Percentiles rank a stretch among this genome's conserved stretches.
These are phyloP conservation scores for Gillenia trifoliata DNA, from an alignment of 306 rosid species.

Conservation along the genomic window DNA sequence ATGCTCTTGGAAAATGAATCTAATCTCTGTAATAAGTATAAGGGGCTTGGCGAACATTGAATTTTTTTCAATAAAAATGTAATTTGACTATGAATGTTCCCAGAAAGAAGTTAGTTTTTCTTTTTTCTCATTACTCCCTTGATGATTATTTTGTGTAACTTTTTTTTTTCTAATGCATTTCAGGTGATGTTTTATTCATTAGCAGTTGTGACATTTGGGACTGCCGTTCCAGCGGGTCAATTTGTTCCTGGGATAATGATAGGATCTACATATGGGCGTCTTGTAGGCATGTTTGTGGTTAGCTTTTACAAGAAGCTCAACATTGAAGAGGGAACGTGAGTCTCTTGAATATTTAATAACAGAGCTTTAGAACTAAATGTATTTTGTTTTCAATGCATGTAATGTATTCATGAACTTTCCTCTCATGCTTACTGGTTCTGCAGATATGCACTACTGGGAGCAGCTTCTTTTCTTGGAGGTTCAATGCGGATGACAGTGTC, in stretches of 20 bases:
- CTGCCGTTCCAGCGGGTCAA: conserved; percentile 96
- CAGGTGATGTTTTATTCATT: conserved; percentile 93
- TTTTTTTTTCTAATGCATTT: conserved; percentile 26
- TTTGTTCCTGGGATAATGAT: conserved; percentile 98
- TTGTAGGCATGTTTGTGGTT: conserved; percentile 92
- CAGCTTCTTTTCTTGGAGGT: conserved; percentile 98
- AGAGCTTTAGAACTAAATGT: not conserved
- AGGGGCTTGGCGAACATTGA: not conserved
- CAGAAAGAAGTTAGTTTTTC: no score
- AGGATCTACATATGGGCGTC: conserved; percentile 96
- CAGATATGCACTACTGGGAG: conserved; percentile 97
- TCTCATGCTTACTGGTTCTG: conserved; percentile 28
- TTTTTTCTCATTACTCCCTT: not conserved
- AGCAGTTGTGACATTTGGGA: conserved; percentile 94
- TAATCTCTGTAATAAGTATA: not conserved
- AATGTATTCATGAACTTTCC: not conserved
- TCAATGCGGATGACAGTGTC: conserved; percentile 98
- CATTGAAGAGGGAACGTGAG: conserved; percentile 99
- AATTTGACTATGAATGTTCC: not conserved
- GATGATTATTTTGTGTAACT: not conserved
- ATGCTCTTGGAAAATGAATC: not conserved
- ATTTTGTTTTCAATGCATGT: not conserved
- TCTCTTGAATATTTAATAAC: not conserved
- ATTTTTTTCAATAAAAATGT: not conserved
- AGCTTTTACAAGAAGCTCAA: conserved; percentile 77